Evolutionary conservation across 257 asterid genomes (phyloP).

Genomic region (Voacanga thouarsii): DNA sequence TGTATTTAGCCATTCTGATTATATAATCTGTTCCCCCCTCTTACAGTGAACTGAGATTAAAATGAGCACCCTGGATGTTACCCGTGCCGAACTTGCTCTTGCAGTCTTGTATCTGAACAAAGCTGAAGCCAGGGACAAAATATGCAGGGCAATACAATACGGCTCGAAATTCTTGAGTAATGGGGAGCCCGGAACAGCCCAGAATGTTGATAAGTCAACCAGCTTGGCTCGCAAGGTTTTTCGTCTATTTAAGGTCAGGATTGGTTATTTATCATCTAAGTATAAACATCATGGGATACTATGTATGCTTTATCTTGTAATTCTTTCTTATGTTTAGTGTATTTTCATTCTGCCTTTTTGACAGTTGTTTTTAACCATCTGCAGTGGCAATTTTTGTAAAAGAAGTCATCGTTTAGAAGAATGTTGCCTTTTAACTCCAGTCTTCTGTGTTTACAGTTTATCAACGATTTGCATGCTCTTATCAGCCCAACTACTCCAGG

Average conservation of each 20-base stretch:
- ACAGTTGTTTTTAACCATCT: not conserved
- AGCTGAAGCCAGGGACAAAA: conserved; percentile 98
- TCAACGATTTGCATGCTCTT: conserved; percentile 90
- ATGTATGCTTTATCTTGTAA: not conserved
- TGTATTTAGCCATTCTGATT: conserved; percentile 6
- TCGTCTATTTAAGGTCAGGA: conserved; percentile 84
- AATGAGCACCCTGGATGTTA: conserved; percentile 76
- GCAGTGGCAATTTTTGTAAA: not conserved
- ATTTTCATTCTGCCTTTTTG: not conserved
- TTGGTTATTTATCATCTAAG: not conserved
- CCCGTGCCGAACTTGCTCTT: conserved; percentile 90
- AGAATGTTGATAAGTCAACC: conserved; percentile 85
- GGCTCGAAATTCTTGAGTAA: conserved; percentile 94
- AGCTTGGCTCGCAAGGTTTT: conserved; percentile 96
- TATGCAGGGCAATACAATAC: conserved; percentile 97
- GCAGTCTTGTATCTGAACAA: conserved; percentile 85
- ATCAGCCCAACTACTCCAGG: conserved; percentile 81
- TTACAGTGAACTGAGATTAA: conserved; percentile 33
- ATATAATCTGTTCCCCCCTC: conserved; percentile 13
- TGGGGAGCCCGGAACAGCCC: conserved; percentile 91
- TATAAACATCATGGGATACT: not conserved
- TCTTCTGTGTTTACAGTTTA: conserved; percentile 47
- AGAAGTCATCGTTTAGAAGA: not conserved
- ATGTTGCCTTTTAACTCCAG: conserved; percentile 8
- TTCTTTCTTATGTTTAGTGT: not conserved